Evolutionary conservation across 1,139 yeast genomes (phyloP), one percentile per base, ranked within the genome.

Genomic region (Geotrichum europaeum): DNA sequence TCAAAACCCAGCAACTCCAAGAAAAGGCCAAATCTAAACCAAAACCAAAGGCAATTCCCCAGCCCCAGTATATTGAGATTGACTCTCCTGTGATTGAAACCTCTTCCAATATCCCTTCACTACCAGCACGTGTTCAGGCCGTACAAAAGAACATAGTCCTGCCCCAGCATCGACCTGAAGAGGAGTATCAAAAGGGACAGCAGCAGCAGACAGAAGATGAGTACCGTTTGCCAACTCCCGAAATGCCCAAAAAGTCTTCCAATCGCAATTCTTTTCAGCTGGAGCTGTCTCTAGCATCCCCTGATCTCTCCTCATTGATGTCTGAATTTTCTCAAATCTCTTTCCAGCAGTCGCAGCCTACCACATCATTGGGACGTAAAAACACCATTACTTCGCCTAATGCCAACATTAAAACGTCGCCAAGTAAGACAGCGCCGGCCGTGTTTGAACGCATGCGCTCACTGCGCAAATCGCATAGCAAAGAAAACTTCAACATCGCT

Each of bases 401-500:
- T n/a, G 50, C 50, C 5, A 56, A 28, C 24, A 18, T 62, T 20
- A 55, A 51, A 12, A 50, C 61, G 10, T 40, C 61, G 2, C 59
- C 58, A 6, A 62, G 64, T 45, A 55, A 56, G 20, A 40, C 62
- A 1, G 55, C 60, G 4, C 62, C 65, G 4, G 50, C 22, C 13
- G 56, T 61, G 15, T 62, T 62, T 57, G 64, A 60, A 30, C 57
- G 65, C 12, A 61, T 62, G 64, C 45, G 59, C 24, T 59, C 62
- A 2, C 32, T 61, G 12, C 57, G 65, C 56, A 53, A 47, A 12
- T 5, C 43, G 10, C 53, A 57, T 22, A 57, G 53, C 40, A 53
- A 49, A 18, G 57, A 57, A 36, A 36, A 36, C 12, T 6, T 36
- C 43, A 36, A 36, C 18, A 36, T 4, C 6, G 6, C 43, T n/a